Conservation (phyloP, 2,329 filamentous ascomycete species). For the Aspergillus sergii region DNA sequence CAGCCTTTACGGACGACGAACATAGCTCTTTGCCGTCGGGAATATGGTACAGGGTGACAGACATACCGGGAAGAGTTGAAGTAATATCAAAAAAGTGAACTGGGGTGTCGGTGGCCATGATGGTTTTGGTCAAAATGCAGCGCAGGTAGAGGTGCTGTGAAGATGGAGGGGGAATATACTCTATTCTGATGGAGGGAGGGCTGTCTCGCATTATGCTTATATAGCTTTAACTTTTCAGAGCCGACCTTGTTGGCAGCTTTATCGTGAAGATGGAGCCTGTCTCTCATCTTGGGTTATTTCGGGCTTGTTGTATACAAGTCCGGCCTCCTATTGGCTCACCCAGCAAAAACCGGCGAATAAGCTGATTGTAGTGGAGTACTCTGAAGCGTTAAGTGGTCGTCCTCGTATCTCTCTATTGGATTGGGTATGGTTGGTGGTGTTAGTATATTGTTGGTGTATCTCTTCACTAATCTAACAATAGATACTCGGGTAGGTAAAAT, state of each 20-base stretch:
- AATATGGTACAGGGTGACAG: neutral
- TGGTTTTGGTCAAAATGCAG: neutral
- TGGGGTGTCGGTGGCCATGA: slow-evolving; percentile 27
- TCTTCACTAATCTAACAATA: neutral
- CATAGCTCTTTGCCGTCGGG: neutral
- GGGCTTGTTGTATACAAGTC: neutral
- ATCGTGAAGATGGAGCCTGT: neutral
- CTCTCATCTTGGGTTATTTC: neutral
- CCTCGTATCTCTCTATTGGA: neutral
- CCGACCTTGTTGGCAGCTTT: neutral
- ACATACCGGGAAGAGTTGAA: slow-evolving; percentile 30
- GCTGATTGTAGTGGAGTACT: neutral
- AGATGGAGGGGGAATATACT: neutral
- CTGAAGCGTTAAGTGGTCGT: neutral
- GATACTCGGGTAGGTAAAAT: neutral
- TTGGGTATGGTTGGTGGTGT: neutral
- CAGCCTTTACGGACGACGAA: neutral
- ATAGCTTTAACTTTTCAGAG: neutral
- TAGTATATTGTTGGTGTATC: neutral
- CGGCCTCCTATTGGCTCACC: neutral
- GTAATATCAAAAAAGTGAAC: slow-evolving; percentile 40
- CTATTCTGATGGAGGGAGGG: neutral
- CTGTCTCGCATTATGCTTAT: neutral
- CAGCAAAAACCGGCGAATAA: neutral
- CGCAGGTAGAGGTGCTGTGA: neutral